phyloP scores from a whole-genome alignment of 2,329 filamentous ascomycete species.

The Anthostomella pinea region DNA sequence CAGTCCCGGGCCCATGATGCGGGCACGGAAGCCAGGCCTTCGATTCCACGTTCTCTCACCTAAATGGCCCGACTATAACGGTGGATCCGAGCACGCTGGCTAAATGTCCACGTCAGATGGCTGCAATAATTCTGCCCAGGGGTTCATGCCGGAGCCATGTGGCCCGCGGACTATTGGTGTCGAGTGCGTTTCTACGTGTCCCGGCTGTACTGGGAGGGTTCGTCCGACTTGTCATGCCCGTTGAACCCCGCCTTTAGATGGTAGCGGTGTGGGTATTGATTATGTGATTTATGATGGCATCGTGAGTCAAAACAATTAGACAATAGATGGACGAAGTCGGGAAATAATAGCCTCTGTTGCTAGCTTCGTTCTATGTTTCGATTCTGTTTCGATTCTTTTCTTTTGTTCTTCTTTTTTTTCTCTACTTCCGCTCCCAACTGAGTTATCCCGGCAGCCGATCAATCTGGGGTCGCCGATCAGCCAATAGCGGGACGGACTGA shows the following conservation, averaged over 20 bases:
- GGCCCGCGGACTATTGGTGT: slow-evolving; percentile 19
- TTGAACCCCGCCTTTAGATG: slow-evolving; percentile 7
- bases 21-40: not conserved
- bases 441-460: slow-evolving; percentile 24
- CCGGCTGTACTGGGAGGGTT: too few species aligned
- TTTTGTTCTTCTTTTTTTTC: slow-evolving; percentile 12
- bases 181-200: not conserved
- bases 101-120: slow-evolving; percentile 27
- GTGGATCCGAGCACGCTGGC: slow-evolving; percentile 25
- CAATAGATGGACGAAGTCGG: too few species aligned
- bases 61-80: slow-evolving; percentile 9
- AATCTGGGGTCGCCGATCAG: not conserved
- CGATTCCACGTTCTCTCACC: slow-evolving; percentile 4
- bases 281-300: slow-evolving; percentile 3
- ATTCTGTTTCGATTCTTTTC: slow-evolving; percentile 1
- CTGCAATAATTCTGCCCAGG: slow-evolving; percentile 9
- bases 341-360: too few species aligned
- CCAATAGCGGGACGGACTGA: not conserved
- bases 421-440: slow-evolving; percentile 26
- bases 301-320: slow-evolving; percentile 7
- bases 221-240: not conserved
- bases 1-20: not conserved
- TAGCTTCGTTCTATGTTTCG: too few species aligned
- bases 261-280: not conserved
- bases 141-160: slow-evolving; percentile 22